Evolutionary conservation across 2,329 filamentous ascomycete species (phyloP), one percentile per base, ranked within the genome.

Genomic region (Penicillium frequentans): DNA sequence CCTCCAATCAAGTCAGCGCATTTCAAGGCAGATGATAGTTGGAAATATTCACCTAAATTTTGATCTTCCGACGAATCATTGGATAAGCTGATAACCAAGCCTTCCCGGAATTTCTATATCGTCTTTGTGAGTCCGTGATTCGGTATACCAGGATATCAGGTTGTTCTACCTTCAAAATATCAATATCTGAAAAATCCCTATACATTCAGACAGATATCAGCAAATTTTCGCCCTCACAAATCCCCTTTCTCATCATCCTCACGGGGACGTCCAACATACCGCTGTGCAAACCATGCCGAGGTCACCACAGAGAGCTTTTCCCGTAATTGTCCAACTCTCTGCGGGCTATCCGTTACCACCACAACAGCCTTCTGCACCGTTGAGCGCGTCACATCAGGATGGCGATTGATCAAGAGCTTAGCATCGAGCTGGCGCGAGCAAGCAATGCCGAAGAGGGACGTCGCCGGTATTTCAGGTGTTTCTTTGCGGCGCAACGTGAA

Each of bases 301-400:
- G 93, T 97, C 16, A 99, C 93, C 31, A 96, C 87, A 49, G 90
- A 90, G 62, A 99, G 79, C 64, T 95, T 89, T 76, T 98, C 91
- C 68, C 93, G 87, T 72, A 99, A 79, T 78, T 95, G 90, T 55
- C 92, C 93, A 74, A 99, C 96, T 68, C 87, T 87, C 70, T 95
- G 90, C 9, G 95, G 95, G 61, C 86, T 91, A 75, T 97, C 91
- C 54, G 91, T 92, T 65, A 99, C 91, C 54, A 96, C 92, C 46
- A 99, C 93, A 3, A 99, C 92, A 14, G 93, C 95, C 79, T 99
- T 99, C 74, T 99, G 95, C 43, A 99, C 95, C 1, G 95, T 97
- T 58, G 91, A 96, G 60, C 95, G 85, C n/a, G 95, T 99, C 51
- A 99, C 95, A 56, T 98, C 93, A 50, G 89, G 81, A 0, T 92